Evolutionary conservation across 2,329 filamentous ascomycete genomes (phyloP), one percentile per base, ranked within the genome.

Genomic region (Karstenula rhodostoma): DNA sequence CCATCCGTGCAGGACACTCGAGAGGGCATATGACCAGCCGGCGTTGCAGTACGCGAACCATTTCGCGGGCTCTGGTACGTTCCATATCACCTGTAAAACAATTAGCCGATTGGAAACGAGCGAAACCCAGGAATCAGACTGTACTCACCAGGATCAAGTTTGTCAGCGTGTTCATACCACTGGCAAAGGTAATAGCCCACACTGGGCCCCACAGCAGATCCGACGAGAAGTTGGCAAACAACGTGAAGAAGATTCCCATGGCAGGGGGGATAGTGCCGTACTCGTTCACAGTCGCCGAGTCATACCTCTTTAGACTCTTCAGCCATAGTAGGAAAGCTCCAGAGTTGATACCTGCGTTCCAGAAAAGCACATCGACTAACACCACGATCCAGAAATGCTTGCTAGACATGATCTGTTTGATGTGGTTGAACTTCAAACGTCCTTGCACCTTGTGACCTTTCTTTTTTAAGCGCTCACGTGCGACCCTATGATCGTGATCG

Each of bases 261-360:
- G 79, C 85, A 0, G 85, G 85, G 0, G 84, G 79, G 8, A 84
- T 83, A 1, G 84, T 79, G 1, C 83, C 83, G 0, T 87, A 74
- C 52, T 85, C 78, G 66, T 86, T 87, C 51, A 87, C 70, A 13
- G 76, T 76, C 1, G 81, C 73, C 0, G 77, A 76, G 0, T 79
- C 77, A 67, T 81, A 87, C 1, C 83, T 77, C 1, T 80, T 71
- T 15, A 87, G 67, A 57, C 82, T 85, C 72, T 87, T 87, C 49
- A 88, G 75, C 86, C 86, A 88, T 0, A 89, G 77, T 2, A 87
- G 69, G 59, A 84, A 88, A 0, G 80, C 82, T 2, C 84, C 85
- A 0, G 80, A 81, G 49, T 84, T 82, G 62, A 70, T 60, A n/a
- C 80, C 73, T 5, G 80, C 79, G 59, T 87, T 87, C 83, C 84